phyloP scores from a whole-genome alignment of 2,329 filamentous ascomycete species.

The Aspergillus tanneri region DNA sequence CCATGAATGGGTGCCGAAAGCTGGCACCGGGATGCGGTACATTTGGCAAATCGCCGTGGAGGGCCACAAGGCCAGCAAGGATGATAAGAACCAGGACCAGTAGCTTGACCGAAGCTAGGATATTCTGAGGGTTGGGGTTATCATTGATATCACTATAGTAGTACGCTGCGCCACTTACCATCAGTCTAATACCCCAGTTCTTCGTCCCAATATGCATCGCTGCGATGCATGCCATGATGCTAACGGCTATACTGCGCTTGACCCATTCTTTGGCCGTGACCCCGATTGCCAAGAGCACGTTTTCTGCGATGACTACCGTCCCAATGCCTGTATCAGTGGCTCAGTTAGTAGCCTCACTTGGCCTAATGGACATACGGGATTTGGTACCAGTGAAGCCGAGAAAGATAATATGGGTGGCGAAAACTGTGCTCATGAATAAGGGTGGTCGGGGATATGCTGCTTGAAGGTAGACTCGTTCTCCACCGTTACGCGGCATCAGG shows the following conservation, averaged over 20 bases:
- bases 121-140: slow-evolving; percentile 41
- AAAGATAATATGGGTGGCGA: slow-evolving; percentile 62
- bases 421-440: slow-evolving; percentile 60
- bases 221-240: slow-evolving; percentile 64
- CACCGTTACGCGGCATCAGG: slow-evolving; percentile 66
- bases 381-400: slow-evolving; percentile 55
- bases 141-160: neutral
- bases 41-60: slow-evolving; percentile 58
- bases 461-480: slow-evolving; percentile 68
- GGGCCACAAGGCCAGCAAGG: slow-evolving; percentile 60
- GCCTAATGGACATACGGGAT: neutral
- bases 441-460: slow-evolving; percentile 62
- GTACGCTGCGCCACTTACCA: slow-evolving; percentile 30
- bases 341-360: neutral
- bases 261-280: slow-evolving; percentile 65
- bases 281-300: slow-evolving; percentile 65
- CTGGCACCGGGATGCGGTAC: slow-evolving; percentile 60
- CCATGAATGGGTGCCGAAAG: slow-evolving; percentile 63
- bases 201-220: slow-evolving; percentile 63
- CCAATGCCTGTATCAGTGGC: slow-evolving; percentile 49
- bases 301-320: slow-evolving; percentile 68
- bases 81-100: slow-evolving; percentile 65
- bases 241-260: slow-evolving; percentile 65
- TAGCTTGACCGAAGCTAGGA: slow-evolving; percentile 66
- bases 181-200: slow-evolving; percentile 66